Evolutionary conservation across 2,329 filamentous ascomycete genomes (phyloP), one percentile per base, ranked within the genome.

Genomic region (Calonectria pauciramosa): DNA sequence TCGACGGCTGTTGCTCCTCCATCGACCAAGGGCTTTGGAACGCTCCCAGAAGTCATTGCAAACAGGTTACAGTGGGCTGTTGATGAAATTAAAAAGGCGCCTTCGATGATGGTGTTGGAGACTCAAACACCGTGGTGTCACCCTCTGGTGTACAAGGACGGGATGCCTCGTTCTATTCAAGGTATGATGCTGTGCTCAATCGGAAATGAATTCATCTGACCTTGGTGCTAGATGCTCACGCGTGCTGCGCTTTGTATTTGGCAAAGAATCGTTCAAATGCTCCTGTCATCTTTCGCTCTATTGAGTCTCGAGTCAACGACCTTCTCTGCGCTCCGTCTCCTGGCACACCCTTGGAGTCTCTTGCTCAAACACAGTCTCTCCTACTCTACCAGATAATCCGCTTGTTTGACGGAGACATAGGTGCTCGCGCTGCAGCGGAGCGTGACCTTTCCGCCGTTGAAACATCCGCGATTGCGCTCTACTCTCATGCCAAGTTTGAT

Each of bases 71-170:
- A 82, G 44, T 88, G 83, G 67, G 86, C 89, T 1, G 85, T 92
- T 16, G 88, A 90, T 68, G 87, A 89, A 79, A 86, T 92, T 20
- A 87, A 88, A 56, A 86, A 88, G 69, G 86, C 90, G 1, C 86
- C 87, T 0, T 74, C 73, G n/a, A 85, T 75, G 59, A 89, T 91
- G 86, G 86, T 91, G 0, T 73, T 85, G 11, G 85, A 88, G 59
- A 89, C 85, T 20, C 82, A 86, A 65, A 90, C 89, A 0, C 88
- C 89, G 0, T 92, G 90, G 90, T 87, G 84, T 36, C 90, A 92
- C 75, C 83, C 84, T 0, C 80, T 83, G n/a, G 82, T 92, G 0
- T 91, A 90, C 73, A 83, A 83, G n/a, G 84, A 88, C 2, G 71
- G 80, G 11, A 90, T 91, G 89, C 90, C 90, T 1, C 82, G 82